A percentile compares a stretch with the other conserved stretches of the same genome.
Evolutionary conservation across 2,329 filamentous ascomycete species (phyloP).

Genomic region (Apiospora koreana): DNA sequence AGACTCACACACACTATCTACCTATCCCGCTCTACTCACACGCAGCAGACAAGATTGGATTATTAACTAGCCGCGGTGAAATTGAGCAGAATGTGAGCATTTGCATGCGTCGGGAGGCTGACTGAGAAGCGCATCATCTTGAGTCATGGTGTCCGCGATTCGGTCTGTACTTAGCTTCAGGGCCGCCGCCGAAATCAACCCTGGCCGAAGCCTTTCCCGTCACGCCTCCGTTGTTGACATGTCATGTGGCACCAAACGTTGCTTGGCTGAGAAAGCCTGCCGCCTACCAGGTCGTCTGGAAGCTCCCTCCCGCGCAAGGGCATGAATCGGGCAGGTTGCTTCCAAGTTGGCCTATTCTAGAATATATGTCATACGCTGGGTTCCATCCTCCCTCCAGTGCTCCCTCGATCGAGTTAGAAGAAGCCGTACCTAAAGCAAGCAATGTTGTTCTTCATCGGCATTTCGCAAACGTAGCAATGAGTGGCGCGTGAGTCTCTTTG

Average conservation of each 20-base stretch:
- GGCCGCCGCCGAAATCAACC: neutral
- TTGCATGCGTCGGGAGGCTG: neutral
- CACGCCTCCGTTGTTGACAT: neutral
- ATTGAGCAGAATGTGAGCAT: neutral
- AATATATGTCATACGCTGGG: neutral
- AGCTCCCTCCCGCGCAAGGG: neutral
- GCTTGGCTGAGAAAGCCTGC: neutral
- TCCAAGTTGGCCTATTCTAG: neutral
- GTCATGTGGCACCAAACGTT: neutral
- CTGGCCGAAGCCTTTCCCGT: neutral
- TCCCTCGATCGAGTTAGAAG: neutral
- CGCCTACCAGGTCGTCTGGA: neutral
- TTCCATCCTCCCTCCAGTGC: neutral
- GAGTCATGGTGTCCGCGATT: neutral
- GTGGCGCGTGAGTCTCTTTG: neutral
- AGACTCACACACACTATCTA: too few species aligned
- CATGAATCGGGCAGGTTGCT: neutral
- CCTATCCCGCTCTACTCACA: too few species aligned
- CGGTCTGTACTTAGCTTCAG: neutral
- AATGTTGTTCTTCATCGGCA: neutral
- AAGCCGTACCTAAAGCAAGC: neutral
- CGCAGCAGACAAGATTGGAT: too few species aligned
- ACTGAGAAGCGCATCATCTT: neutral
- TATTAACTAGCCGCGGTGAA: neutral
- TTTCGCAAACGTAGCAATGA: neutral